Conservation (phyloP, 805 yeast genomes). For the Cyberlindnera xylosilytica region DNA sequence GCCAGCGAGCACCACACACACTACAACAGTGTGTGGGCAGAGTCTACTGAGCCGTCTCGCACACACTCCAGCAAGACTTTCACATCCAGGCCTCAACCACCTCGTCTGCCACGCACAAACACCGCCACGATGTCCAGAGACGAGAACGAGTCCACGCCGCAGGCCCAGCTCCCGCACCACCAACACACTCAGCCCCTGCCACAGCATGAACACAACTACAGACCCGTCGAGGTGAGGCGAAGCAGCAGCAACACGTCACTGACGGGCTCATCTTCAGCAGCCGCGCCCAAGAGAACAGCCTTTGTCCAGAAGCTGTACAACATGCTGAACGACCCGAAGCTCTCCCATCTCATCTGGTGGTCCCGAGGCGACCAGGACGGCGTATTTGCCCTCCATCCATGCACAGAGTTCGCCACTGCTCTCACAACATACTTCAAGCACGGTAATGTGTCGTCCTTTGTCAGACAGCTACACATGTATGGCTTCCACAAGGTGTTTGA, state of each 20-base stretch:
- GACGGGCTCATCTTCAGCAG: neutral
- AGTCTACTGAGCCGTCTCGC: too few species aligned
- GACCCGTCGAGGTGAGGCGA: conserved; percentile 1
- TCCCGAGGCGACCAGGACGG: conserved; percentile 40
- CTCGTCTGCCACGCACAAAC: neutral
- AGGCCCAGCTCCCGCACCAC: neutral
- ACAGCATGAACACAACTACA: neutral
- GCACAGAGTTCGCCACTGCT: conserved; percentile 57
- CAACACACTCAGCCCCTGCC: neutral
- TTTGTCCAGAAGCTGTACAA: conserved; percentile 63
- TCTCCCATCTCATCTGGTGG: conserved; percentile 64
- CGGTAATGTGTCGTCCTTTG: conserved; percentile 90
- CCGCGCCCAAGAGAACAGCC: conserved; percentile 34
- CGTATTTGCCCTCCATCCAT: conserved; percentile 64
- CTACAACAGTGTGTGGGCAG: too few species aligned
- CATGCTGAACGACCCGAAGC: conserved; percentile 55
- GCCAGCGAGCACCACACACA: too few species aligned
- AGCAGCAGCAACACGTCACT: neutral
- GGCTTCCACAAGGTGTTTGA: conserved; percentile 79
- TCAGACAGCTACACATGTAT: conserved; percentile 92
- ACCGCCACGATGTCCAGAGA: conserved; percentile 1
- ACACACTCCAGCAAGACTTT: too few species aligned
- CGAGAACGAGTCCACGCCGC: neutral
- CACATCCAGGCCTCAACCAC: neutral
- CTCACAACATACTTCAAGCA: conserved; percentile 84